A percentile compares a stretch with the other conserved stretches of the same genome.
These are phyloP conservation scores for Psidium guajava DNA, from an alignment of 345 rosid genomes.

Conservation along the genomic window DNA sequence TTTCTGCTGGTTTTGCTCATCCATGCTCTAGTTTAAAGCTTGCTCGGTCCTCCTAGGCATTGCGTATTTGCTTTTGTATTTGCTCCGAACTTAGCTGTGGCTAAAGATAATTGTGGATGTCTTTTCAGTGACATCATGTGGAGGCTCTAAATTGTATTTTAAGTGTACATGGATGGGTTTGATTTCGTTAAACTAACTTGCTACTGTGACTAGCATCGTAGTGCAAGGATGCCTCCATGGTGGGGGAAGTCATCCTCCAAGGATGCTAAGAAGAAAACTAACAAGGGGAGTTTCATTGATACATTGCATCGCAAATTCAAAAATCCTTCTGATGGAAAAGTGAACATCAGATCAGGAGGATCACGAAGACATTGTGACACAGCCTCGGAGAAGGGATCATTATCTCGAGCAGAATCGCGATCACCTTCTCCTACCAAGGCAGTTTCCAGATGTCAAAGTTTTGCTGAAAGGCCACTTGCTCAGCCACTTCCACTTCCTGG, in stretches of 20 bases:
- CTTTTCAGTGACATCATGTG: background rate
- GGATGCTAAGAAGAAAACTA: slow-evolving; percentile 63
- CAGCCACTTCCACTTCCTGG: slow-evolving; percentile 85
- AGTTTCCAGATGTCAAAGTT: slow-evolving; percentile 78
- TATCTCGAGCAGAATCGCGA: slow-evolving; percentile 57
- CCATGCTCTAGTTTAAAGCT: background rate
- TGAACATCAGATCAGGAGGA: slow-evolving; percentile 32
- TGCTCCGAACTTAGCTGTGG: background rate
- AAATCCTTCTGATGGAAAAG: slow-evolving; percentile 43
- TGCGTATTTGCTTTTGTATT: background rate
- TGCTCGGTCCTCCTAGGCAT: background rate
- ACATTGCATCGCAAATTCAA: slow-evolving; percentile 50
- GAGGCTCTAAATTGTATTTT: background rate
- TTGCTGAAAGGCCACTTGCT: slow-evolving; percentile 58
- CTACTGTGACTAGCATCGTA: background rate
- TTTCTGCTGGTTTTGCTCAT: background rate
- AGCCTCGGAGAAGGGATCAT: slow-evolving; percentile 53
- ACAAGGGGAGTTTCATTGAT: slow-evolving; percentile 66
- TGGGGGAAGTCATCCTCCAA: slow-evolving; percentile 68
- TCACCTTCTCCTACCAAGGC: slow-evolving; percentile 63
- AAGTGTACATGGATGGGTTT: background rate
- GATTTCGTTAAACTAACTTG: background rate
- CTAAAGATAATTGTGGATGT: background rate
- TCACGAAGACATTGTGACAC: slow-evolving; percentile 35
- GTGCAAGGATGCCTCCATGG: slow-evolving; percentile 50